Base-by-base conservation (phyloP, 371 early-diverging fungal species). In the Actinomortierella ambigua region DNA sequence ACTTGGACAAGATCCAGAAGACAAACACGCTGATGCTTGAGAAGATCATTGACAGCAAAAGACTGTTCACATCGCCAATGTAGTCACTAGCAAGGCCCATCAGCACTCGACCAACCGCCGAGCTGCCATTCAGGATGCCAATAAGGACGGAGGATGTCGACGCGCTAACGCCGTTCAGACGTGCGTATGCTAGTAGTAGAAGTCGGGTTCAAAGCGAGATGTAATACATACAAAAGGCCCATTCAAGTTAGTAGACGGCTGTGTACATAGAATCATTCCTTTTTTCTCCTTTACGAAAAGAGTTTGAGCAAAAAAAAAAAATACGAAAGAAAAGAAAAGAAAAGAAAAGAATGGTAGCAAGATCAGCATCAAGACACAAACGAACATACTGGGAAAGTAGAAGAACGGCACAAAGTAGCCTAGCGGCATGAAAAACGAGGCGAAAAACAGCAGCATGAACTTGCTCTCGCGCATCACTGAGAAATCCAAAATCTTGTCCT, bases 11-110 rank as follows among this genome's bases (percentile, higher is more conserved):
- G 44, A 84, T 86, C 90, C 90, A 90, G 13, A 89, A 59, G 2
- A 86, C 57, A 75, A 88, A 75, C 17, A 83, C 75, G 44, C 83
- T 78, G 1, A 85, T 26, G 39, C 65, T 68, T 3, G 77, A 71
- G 5, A 61, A 57, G 15, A 79, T 24, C 1, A 73, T 67, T 23
- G 84, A 84, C 3, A 82, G 52, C 6, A 73, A 61, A 20, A 86
- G 63, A 0, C 80, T 71, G 69, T 89, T 89, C 64, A 89, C 67
- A 39, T 83, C 82, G 20, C 92, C 92, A 27, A 89, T 55, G 14
- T 68, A 51, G 46, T 87, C 88, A 14, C 70, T 65, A 1, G 70
- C 64, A 23, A 69, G 15, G 8, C 77, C 77, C 65, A 69, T 64
- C 11, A 53, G 26, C 4, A 76, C 67, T 46, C 77, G 63, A 11